These are phyloP conservation scores for Aspergillus hancockii DNA, from an alignment of 495 filamentous ascomycete genomes.

Conservation along the genomic window DNA sequence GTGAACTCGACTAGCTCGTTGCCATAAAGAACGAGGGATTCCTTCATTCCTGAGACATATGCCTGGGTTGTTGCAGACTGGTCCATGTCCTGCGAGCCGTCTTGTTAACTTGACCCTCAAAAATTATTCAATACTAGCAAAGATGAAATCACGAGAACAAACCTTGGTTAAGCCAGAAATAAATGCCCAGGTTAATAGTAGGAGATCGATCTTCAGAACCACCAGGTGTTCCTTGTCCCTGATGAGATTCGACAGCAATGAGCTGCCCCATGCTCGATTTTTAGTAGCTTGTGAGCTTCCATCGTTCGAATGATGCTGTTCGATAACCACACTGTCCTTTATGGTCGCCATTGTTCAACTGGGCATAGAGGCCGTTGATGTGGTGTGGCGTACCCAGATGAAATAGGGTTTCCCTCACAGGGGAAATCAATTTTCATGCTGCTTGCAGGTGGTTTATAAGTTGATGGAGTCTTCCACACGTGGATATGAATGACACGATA, in stretches of 20 bases:
- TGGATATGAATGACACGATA: background rate
- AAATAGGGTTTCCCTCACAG: background rate
- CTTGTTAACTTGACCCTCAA: background rate
- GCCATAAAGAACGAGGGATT: slow-evolving; percentile 50
- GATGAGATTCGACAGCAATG: background rate
- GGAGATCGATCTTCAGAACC: slow-evolving; percentile 1
- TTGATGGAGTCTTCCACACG: background rate
- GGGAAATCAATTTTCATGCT: background rate
- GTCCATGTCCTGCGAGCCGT: slow-evolving; percentile 7
- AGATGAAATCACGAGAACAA: background rate
- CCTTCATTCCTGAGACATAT: slow-evolving; percentile 58
- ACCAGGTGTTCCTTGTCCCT: background rate
- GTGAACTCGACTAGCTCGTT: slow-evolving; percentile 42
- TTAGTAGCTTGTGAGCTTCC: background rate
- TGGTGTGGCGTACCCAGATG: background rate
- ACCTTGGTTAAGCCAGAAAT: slow-evolving; percentile 13
- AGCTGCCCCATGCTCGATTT: background rate
- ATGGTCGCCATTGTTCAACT: background rate
- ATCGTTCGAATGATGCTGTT: background rate
- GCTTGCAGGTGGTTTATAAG: background rate
- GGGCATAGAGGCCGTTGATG: background rate
- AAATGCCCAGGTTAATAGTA: slow-evolving; percentile 3
- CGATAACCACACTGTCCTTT: background rate
- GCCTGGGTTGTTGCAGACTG: slow-evolving; percentile 37
- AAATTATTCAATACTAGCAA: background rate